Conservation (phyloP, 2,329 filamentous ascomycete species). For the Fusarium nematophilum region DNA sequence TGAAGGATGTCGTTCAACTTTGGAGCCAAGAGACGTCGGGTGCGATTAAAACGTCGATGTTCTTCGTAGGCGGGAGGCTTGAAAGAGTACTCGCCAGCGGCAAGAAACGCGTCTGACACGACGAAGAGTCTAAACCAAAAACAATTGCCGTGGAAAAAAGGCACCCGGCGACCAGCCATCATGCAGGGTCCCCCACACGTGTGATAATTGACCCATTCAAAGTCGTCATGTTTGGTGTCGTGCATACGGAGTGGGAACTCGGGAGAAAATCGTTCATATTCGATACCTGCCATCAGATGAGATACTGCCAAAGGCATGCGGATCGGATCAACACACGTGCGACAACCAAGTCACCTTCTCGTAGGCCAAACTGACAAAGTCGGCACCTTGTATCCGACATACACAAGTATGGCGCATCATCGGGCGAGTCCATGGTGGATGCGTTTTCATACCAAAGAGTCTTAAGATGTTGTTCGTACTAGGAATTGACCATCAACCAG, state of each 20-base stretch:
- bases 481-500: conserved; percentile 2
- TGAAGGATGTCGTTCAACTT: conserved; percentile 7
- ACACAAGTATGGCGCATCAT: conserved; percentile 26
- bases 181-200: conserved; percentile 10
- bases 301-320: background rate
- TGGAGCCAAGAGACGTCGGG: background rate
- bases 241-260: conserved; percentile 11
- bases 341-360: conserved; percentile 20
- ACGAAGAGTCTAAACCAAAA: conserved; percentile 18
- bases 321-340: conserved; percentile 19
- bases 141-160: conserved; percentile 22
- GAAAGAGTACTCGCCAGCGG: conserved; percentile 18
- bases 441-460: background rate
- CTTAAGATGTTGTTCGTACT: background rate
- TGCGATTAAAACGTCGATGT: background rate
- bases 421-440: conserved; percentile 5
- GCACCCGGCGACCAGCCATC: conserved; percentile 8
- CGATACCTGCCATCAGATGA: conserved; percentile 15
- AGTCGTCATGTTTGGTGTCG: conserved; percentile 7
- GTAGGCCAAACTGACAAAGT: conserved; percentile 22
- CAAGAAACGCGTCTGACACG: conserved; percentile 13
- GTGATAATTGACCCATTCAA: conserved; percentile 17
- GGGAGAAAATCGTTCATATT: conserved; percentile 13
- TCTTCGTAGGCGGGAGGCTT: conserved; percentile 9
- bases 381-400: conserved; percentile 26